Evolutionary conservation across 202 grass and related monocot genomes (phyloP).

Genomic region (Alloteropsis angusta): DNA sequence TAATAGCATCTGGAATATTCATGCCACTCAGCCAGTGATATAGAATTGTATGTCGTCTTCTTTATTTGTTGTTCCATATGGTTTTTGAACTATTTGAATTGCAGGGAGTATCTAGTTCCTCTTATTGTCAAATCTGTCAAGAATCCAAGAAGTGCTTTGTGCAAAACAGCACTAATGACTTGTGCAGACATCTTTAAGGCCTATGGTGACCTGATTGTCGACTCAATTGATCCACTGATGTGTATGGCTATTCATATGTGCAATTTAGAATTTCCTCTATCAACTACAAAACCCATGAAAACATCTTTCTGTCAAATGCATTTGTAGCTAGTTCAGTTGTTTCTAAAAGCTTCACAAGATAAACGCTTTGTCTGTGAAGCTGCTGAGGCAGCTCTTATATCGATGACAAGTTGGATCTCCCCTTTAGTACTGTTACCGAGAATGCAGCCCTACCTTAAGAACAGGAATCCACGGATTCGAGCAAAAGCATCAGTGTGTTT

Average conservation of each 20-base stretch:
- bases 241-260: background rate
- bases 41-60: background rate
- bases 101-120: conserved; percentile 59
- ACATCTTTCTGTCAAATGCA: conserved; percentile 10
- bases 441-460: conserved; percentile 75
- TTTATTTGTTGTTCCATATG: background rate
- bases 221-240: conserved; percentile 82
- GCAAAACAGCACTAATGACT: conserved; percentile 93
- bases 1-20: background rate
- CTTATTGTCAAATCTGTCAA: conserved; percentile 90
- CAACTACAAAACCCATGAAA: conserved; percentile 10
- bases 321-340: conserved; percentile 70
- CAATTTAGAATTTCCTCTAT: background rate
- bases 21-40: background rate
- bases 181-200: conserved; percentile 86
- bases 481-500: conserved; percentile 92
- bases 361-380: conserved; percentile 97
- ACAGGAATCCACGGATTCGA: conserved; percentile 81
- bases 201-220: conserved; percentile 62
- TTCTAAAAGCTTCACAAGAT: conserved; percentile 97
- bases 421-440: conserved; percentile 65
- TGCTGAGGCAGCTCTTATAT: conserved; percentile 67
- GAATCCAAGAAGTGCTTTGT: conserved; percentile 93
- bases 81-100: conserved; percentile 13
- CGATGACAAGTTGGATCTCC: conserved; percentile 75